Evolutionary conservation across 371 early-diverging fungal genomes (phyloP).

Genomic region (Mortierella sp.): DNA sequence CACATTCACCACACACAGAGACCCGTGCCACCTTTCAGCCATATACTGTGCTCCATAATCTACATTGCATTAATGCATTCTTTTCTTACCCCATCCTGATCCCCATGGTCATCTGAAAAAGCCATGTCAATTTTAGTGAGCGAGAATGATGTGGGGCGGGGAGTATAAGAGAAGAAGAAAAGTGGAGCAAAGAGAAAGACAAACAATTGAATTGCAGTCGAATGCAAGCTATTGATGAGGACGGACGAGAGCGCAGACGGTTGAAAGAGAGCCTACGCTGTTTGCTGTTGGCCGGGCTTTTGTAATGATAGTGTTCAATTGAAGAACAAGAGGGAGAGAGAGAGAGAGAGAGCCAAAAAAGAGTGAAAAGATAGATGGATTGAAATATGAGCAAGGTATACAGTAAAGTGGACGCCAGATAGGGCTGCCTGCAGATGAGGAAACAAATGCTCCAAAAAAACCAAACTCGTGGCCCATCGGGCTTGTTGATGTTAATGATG

Average conservation of each 20-base stretch:
- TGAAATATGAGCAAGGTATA: neutral
- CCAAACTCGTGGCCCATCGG: neutral
- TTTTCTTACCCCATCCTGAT: constrained; percentile 35
- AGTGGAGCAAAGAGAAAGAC: constrained; percentile 3
- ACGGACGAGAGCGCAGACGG: neutral
- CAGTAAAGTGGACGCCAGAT: neutral
- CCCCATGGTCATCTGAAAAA: constrained; percentile 39
- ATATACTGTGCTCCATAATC: no score
- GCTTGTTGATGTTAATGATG: neutral
- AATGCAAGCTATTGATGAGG: neutral
- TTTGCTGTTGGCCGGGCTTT: neutral
- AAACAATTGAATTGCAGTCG: neutral
- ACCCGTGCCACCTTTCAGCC: no score
- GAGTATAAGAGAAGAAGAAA: neutral
- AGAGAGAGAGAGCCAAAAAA: neutral
- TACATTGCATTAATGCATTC: neutral
- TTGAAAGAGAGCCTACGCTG: neutral
- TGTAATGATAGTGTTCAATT: neutral
- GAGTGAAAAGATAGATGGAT: neutral
- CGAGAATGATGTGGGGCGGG: neutral
- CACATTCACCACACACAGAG: neutral
- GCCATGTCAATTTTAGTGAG: constrained; percentile 17
- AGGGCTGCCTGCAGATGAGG: neutral
- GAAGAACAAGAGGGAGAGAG: neutral
- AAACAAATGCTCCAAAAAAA: neutral